These are phyloP conservation scores for Biancaea sappan DNA, from an alignment of 306 rosid species.

Conservation along the genomic window DNA sequence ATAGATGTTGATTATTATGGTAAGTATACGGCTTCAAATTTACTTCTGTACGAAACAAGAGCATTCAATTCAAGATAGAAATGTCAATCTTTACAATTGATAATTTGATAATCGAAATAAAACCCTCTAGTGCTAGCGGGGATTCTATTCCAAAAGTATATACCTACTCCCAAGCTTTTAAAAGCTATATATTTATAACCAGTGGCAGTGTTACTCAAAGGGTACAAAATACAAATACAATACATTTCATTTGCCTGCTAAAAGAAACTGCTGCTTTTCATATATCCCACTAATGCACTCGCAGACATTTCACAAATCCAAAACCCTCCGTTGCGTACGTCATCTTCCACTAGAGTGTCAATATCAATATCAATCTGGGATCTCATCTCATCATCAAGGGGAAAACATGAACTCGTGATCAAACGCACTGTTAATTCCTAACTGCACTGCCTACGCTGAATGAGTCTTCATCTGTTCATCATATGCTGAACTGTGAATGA, in stretches of 20 bases:
- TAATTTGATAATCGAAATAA: too few species aligned
- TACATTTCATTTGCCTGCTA: constrained; percentile 81
- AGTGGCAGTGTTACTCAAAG: constrained; percentile 74
- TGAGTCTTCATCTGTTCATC: too few species aligned
- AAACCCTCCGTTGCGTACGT: constrained; percentile 74
- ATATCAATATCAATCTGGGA: constrained; percentile 29
- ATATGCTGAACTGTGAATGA: too few species aligned
- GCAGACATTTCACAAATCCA: constrained; percentile 69
- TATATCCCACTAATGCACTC: constrained; percentile 52
- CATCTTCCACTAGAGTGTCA: constrained; percentile 61
- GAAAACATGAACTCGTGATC: neutral
- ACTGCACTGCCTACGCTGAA: neutral
- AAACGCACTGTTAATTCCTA: neutral
- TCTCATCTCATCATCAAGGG: constrained; percentile 45
- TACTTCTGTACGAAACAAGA: too few species aligned
- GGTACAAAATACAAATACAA: too few species aligned
- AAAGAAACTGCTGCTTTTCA: constrained; percentile 59
- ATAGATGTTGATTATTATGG: too few species aligned
- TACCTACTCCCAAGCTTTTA: constrained; percentile 83
- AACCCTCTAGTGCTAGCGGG: too few species aligned
- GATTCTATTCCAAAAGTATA: too few species aligned
- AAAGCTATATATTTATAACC: constrained; percentile 57
- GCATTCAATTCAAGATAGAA: too few species aligned
- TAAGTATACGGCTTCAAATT: too few species aligned
- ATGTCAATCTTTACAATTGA: too few species aligned